A percentile compares a stretch with the other conserved stretches of the same genome.
Conservation (phyloP, 352 stramenopile species). For the Globisporangium nodosum region DNA sequence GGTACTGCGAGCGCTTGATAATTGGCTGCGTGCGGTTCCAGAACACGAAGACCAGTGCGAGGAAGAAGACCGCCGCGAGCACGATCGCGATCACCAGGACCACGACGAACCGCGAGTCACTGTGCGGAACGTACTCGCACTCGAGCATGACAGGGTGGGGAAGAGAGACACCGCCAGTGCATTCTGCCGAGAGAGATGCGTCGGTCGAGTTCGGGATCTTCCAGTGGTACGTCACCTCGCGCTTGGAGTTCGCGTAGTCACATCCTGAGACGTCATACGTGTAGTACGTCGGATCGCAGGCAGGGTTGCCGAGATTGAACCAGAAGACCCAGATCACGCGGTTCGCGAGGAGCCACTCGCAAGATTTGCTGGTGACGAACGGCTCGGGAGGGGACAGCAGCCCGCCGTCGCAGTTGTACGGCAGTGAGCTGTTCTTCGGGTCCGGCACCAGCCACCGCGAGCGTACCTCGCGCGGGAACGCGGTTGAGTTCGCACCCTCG, state of each 20-base stretch:
- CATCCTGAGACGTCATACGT: constrained; percentile 38
- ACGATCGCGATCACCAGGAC: constrained; percentile 19
- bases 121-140: constrained; percentile 36
- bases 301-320: constrained; percentile 15
- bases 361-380: constrained; percentile 31
- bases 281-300: constrained; percentile 32
- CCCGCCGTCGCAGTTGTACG: constrained; percentile 38
- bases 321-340: constrained; percentile 29
- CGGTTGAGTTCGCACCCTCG: constrained; percentile 7
- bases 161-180: constrained; percentile 19
- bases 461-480: constrained; percentile 19
- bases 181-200: constrained; percentile 29
- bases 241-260: constrained; percentile 11
- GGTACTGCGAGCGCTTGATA: constrained; percentile 64
- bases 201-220: constrained; percentile 19
- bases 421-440: constrained; percentile 26
- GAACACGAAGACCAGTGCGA: constrained; percentile 24
- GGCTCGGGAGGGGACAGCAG: constrained; percentile 16
- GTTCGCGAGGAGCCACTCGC: constrained; percentile 29
- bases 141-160: constrained; percentile 21
- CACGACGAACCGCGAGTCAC: constrained; percentile 12
- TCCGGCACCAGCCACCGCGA: constrained; percentile 33
- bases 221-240: constrained; percentile 28
- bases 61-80: constrained; percentile 19
- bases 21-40: constrained; percentile 30